A percentile compares a stretch with the other conserved stretches of the same genome.
Evolutionary conservation across 1,139 yeast genomes (phyloP).

Genomic region (Geotrichum carabidarum): DNA sequence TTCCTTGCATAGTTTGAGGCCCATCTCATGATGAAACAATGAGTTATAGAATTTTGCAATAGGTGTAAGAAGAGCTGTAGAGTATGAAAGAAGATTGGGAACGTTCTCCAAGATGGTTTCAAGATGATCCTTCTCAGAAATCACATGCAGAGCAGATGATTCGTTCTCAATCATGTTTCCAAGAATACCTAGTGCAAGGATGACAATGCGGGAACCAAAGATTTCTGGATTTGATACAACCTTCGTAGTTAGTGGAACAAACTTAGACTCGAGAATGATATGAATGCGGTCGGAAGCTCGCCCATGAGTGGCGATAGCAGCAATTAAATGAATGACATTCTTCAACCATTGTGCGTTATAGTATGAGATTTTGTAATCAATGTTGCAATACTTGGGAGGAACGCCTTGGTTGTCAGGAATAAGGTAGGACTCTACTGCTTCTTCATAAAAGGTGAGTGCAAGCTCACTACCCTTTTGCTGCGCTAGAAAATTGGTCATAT

Average conservation of each 20-base stretch:
- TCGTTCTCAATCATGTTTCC: slow-evolving; percentile 79
- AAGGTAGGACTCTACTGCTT: slow-evolving; percentile 63
- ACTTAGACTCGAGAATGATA: slow-evolving; percentile 78
- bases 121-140: slow-evolving; percentile 73
- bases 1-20: slow-evolving; percentile 54
- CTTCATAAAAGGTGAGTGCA: slow-evolving; percentile 57
- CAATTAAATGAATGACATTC: slow-evolving; percentile 53
- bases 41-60: slow-evolving; percentile 82
- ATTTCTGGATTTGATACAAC: slow-evolving; percentile 53
- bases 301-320: slow-evolving; percentile 62
- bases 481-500: slow-evolving; percentile 57
- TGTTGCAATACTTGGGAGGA: slow-evolving; percentile 51
- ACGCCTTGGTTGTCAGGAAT: slow-evolving; percentile 45
- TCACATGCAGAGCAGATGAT: slow-evolving; percentile 80
- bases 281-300: slow-evolving; percentile 75
- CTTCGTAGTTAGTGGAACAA: slow-evolving; percentile 56
- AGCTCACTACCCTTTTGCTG: slow-evolving; percentile 56
- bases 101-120: slow-evolving; percentile 54
- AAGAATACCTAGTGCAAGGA: slow-evolving; percentile 61
- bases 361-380: slow-evolving; percentile 56
- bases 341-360: slow-evolving; percentile 51
- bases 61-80: slow-evolving; percentile 54
- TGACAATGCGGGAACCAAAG: slow-evolving; percentile 68
- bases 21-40: slow-evolving; percentile 70
- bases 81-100: slow-evolving; percentile 52